Evolutionary conservation across 2,329 filamentous ascomycete genomes (phyloP), one percentile per base, ranked within the genome.

Genomic region (Orbilia oligospora): DNA sequence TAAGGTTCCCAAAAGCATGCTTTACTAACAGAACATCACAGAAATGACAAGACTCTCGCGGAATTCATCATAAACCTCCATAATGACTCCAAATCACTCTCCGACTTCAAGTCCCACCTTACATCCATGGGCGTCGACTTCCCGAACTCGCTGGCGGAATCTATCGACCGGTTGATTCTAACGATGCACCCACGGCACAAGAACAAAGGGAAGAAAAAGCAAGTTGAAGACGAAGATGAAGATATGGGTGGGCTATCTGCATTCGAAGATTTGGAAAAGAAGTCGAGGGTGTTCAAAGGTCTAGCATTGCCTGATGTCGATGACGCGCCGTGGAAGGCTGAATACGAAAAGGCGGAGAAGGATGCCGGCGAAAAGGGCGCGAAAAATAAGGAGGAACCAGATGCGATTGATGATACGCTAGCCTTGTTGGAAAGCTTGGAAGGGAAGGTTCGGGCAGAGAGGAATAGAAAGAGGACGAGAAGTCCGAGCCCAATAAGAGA

Each of bases 1-100:
- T 53, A 3, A 30, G 33, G 10, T 16, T n/a, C n/a, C n/a, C n/a
- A n/a, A 18, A 36, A 16, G 51, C 5, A 33, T 16, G 27, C 8
- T 9, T 6, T 48, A 27, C 36, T 76, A 71, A 66, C 67, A 53
- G 30, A 46, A 14, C n/a, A 8, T 10, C 36, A 20, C 41, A 75
- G 75, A 82, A 92, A 89, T 84, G 94, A 99, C 86, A 97, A 97
- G 85, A 97, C 93, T 4, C 90, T 99, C 27, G 94, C 96, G 81
- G 96, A 99, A 85, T 99, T 97, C 83, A 90, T 99, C 82, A 97
- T 99, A 83, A 92, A 92, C 79, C 92, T 97, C 84, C 93, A 97
- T 82, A 85, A 91, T 84, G 89, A 94, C 88, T 92, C 90, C 86
- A 88, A 87, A 65, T 88, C 88, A 30, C 87, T 93, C 71, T 85